Base-by-base conservation (phyloP, 805 yeast genomes). In the Saccharomycodes ludwigii region DNA sequence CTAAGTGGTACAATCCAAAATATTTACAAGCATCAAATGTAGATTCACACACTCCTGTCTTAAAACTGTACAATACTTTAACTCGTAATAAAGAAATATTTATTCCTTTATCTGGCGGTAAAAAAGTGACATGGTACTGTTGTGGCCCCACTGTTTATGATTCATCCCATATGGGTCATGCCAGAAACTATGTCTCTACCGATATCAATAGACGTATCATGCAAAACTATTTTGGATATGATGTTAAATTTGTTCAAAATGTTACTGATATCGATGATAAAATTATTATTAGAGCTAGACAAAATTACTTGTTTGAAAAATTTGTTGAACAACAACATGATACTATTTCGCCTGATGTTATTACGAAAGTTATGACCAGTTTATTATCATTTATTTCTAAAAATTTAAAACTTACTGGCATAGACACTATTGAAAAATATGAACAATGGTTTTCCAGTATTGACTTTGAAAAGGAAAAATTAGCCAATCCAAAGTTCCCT, bases 141-240 rank as follows among this genome's bases (percentile, higher is more conserved):
- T 91, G 98, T 68, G 98, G 98, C 5, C 98, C 98, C 9, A 91
- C 98, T 1, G 98, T 91, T 11, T 91, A 91, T 51, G 95, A 91
- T 57, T 74, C 91, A 21, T 73, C 86, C 32, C 98, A 91, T 52
- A 85, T 91, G 96, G 98, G 98, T 15, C 98, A 91, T 55, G 98
- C 98, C 10, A 68, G 98, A 56, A 91, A 91, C 59, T 91, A 91
- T 49, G 97, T 91, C 30, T 73, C 95, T 7, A 82, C 81, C 32
- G 98, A 91, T 55, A 84, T 91, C 51, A 81, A 85, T 52, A 74
- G 98, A 54, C 70, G 98, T 44, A 71, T 91, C 31, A 53, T 91
- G 41, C 84, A 78, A 54, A 83, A 88, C 55, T 88, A 84, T 56
- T 91, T 91, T 57, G 94, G 95, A 14, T 91, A 83, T 58, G 75